phyloP scores from a whole-genome alignment of 2,329 filamentous ascomycete genomes.

The Cordyceps cicadae region DNA sequence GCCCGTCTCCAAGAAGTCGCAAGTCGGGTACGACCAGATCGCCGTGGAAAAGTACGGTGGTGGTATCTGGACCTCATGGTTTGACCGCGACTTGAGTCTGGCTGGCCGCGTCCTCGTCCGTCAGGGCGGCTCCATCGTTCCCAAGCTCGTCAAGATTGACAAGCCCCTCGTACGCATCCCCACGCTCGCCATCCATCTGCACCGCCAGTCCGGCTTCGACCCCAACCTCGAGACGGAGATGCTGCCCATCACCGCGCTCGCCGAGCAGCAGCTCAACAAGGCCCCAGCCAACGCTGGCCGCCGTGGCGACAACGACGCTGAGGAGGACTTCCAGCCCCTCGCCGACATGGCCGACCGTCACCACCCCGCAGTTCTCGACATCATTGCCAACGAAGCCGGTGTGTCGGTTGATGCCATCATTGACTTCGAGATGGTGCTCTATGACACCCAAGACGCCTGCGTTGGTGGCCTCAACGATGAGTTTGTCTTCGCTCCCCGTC shows the following conservation, averaged over 20 bases:
- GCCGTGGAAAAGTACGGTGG: slow-evolving; percentile 96
- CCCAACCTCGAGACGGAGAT: slow-evolving; percentile 97
- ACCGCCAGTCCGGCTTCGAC: slow-evolving; percentile 75
- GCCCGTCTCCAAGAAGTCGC: slow-evolving; percentile 83
- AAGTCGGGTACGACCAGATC: slow-evolving; percentile 83
- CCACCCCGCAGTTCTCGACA: slow-evolving; percentile 76
- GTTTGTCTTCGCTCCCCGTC: slow-evolving; percentile 88
- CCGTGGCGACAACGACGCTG: slow-evolving; percentile 31
- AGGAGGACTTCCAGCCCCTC: slow-evolving; percentile 60
- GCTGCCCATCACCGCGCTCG: slow-evolving; percentile 85
- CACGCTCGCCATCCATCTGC: slow-evolving; percentile 87
- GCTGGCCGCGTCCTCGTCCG: slow-evolving; percentile 81
- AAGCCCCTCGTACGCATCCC: slow-evolving; percentile 86
- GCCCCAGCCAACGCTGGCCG: slow-evolving; percentile 39
- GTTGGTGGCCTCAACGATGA: slow-evolving; percentile 88
- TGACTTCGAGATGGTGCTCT: slow-evolving; percentile 95
- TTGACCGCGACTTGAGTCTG: slow-evolving; percentile 86
- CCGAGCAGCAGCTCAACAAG: slow-evolving; percentile 80
- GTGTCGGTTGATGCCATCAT: slow-evolving; percentile 64
- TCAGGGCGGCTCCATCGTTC: slow-evolving; percentile 62
- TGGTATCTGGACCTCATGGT: slow-evolving; percentile 97
- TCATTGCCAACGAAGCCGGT: slow-evolving; percentile 73
- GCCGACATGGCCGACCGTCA: slow-evolving; percentile 74
- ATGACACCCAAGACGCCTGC: slow-evolving; percentile 86
- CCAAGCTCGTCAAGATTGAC: slow-evolving; percentile 84